Percentiles rank a stretch among this genome's conserved stretches.
These are phyloP conservation scores for Phaeolepiota aurea DNA, from an alignment of 768 basidiomycete genomes.

Conservation along the genomic window DNA sequence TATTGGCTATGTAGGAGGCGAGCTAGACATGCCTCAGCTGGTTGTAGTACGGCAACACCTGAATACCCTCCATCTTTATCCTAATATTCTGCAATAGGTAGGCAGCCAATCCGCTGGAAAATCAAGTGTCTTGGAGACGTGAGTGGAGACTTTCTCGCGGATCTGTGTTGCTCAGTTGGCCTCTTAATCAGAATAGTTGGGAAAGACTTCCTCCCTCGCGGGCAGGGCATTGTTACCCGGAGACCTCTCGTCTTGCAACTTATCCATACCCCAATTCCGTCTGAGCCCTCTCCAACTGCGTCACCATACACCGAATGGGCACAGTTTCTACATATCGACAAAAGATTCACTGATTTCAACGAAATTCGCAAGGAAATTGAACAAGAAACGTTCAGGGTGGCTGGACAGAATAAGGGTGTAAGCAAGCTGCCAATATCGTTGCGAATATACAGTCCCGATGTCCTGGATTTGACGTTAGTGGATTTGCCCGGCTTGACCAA, in stretches of 20 bases:
- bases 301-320: constrained; percentile 78
- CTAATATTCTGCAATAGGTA: constrained; percentile 41
- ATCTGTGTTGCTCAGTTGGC: neutral
- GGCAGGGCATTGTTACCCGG: constrained; percentile 92
- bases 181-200: constrained; percentile 72
- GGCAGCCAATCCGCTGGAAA: constrained; percentile 96
- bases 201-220: constrained; percentile 81
- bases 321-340: constrained; percentile 95
- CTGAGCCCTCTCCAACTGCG: constrained; percentile 33
- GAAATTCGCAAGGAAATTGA: constrained; percentile 97
- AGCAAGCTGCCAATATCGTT: constrained; percentile 94
- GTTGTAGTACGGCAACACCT: constrained; percentile 58
- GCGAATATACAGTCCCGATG: constrained; percentile 92
- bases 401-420: constrained; percentile 98
- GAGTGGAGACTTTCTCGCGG: constrained; percentile 19
- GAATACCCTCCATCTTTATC: neutral
- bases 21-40: constrained; percentile 89
- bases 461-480: constrained; percentile 91
- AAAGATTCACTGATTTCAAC: constrained; percentile 90
- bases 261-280: constrained; percentile 76
- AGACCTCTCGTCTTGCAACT: constrained; percentile 93
- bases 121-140: constrained; percentile 95
- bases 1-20: constrained; percentile 49
- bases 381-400: constrained; percentile 93
- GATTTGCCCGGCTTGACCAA: constrained; percentile 97